phyloP scores from a whole-genome alignment of 306 rosid genomes.

The Dicorynia guianensis region DNA sequence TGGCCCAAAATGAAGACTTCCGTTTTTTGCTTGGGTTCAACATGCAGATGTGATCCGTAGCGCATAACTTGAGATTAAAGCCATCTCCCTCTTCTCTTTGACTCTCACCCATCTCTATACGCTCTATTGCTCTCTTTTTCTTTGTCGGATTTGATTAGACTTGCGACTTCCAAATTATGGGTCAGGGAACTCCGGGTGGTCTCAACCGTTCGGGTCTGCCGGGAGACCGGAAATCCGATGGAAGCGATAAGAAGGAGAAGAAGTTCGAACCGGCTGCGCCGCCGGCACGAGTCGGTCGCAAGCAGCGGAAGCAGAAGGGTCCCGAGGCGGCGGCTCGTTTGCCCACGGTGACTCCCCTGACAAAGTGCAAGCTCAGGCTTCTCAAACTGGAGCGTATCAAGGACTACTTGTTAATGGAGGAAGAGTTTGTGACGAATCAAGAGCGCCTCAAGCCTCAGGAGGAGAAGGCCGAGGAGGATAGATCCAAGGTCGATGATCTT shows the following conservation, averaged over 20 bases:
- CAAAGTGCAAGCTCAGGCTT: constrained; percentile 88
- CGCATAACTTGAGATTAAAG: constrained; percentile 38
- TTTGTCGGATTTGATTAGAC: neutral
- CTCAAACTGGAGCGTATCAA: constrained; percentile 92
- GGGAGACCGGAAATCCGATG: constrained; percentile 83
- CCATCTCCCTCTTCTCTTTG: neutral
- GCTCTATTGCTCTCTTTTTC: neutral
- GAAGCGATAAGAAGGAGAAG: constrained; percentile 86
- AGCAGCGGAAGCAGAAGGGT: constrained; percentile 96
- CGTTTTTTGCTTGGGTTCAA: no score
- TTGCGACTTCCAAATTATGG: constrained; percentile 50
- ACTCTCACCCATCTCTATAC: neutral
- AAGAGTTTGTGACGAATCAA: constrained; percentile 92
- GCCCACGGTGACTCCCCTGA: constrained; percentile 89
- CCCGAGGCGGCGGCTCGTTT: constrained; percentile 94
- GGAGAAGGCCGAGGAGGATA: constrained; percentile 97
- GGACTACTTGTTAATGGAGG: constrained; percentile 94
- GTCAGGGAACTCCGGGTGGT: constrained; percentile 97
- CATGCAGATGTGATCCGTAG: no score
- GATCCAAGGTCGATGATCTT: constrained; percentile 97
- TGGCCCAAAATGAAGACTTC: no score
- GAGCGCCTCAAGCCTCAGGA: constrained; percentile 96
- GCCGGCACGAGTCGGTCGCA: constrained; percentile 92
- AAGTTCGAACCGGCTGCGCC: constrained; percentile 96
- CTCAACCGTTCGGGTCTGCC: constrained; percentile 78